phyloP scores from a whole-genome alignment of 1,284 basidiomycete genomes.

The Leccinum huronense region DNA sequence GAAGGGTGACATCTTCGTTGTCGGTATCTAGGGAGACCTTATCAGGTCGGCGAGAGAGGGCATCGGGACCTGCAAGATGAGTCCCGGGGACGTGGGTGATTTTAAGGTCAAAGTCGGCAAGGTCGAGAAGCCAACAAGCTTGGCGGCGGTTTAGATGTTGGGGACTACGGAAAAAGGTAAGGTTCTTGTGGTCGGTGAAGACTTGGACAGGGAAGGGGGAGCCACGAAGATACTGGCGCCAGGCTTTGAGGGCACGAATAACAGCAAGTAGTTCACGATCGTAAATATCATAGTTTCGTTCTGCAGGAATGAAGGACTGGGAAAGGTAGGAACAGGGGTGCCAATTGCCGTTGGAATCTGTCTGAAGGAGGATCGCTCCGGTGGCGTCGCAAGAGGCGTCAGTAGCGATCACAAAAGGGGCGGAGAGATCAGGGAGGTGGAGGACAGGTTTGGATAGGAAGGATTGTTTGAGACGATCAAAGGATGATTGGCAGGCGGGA shows the following conservation, averaged over 20 bases:
- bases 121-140: neutral
- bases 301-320: accelerated
- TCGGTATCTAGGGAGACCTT: neutral
- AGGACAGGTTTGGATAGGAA: neutral
- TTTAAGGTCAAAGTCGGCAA: neutral
- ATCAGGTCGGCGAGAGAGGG: neutral
- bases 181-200: neutral
- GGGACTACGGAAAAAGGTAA: too few relatives aligned
- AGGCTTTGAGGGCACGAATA: neutral
- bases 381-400: neutral
- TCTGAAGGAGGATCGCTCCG: neutral
- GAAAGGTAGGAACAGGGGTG: neutral
- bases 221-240: neutral
- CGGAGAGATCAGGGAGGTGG: too few relatives aligned
- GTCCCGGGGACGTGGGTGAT: neutral
- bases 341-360: neutral
- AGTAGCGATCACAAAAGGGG: neutral
- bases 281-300: neutral
- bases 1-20: neutral
- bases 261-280: neutral
- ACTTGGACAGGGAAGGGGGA: too few relatives aligned
- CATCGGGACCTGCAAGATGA: neutral
- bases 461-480: neutral
- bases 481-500: accelerated
- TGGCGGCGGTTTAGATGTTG: too few relatives aligned